These are phyloP conservation scores for Petrea volubilis DNA, from an alignment of 257 asterid genomes.

Conservation along the genomic window DNA sequence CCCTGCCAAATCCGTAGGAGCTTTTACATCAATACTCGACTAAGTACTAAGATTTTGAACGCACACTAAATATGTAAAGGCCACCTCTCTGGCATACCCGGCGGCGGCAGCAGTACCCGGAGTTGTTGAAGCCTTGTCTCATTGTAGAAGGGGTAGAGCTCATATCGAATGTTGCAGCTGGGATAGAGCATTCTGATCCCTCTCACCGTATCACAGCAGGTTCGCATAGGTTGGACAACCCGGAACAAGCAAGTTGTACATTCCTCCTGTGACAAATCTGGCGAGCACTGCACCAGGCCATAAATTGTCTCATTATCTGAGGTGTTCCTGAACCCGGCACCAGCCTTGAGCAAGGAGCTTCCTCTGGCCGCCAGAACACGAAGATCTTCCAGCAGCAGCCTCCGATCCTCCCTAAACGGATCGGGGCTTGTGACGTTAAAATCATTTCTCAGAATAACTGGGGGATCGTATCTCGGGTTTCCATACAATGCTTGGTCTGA, in stretches of 20 bases:
- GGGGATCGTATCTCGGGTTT: too few relatives aligned
- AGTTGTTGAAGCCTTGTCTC: constrained; percentile 28
- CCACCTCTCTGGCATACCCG: not conserved
- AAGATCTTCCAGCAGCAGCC: too few relatives aligned
- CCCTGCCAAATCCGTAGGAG: not conserved
- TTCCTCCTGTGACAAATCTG: not conserved
- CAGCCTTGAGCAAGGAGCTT: too few relatives aligned
- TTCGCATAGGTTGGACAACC: not conserved
- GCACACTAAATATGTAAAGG: not conserved
- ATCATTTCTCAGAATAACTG: too few relatives aligned
- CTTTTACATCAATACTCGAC: not conserved
- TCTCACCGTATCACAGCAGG: not conserved
- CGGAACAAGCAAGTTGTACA: not conserved
- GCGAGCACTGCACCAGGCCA: constrained; percentile 25
- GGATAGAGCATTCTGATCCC: constrained; percentile 30
- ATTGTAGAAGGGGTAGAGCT: constrained; percentile 15
- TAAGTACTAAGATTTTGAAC: not conserved
- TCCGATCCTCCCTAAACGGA: too few relatives aligned
- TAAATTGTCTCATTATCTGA: not conserved
- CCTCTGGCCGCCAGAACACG: too few relatives aligned
- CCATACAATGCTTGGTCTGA: too few relatives aligned
- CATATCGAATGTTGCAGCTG: constrained; percentile 38
- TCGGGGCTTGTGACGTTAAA: too few relatives aligned
- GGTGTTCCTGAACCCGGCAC: too few relatives aligned
- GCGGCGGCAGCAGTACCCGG: not conserved